A percentile compares a stretch with the other conserved stretches of the same genome.
Evolutionary conservation across 2,329 filamentous ascomycete genomes (phyloP).

Genomic region (Cladophialophora yegresii): DNA sequence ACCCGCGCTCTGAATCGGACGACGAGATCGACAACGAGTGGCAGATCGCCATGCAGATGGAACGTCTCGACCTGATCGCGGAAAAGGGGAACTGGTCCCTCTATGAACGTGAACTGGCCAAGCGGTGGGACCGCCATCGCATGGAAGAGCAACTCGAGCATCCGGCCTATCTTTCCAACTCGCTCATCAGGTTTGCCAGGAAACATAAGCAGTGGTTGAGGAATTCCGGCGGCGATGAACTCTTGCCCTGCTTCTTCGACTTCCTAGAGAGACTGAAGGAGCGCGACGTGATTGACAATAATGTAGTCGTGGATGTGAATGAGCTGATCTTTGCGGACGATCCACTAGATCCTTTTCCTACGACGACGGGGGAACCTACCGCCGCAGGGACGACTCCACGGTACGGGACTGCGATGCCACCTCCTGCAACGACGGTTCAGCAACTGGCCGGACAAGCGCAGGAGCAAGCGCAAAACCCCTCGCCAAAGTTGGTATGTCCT

Average conservation of each 20-base stretch:
- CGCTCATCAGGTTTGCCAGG: conserved; percentile 35
- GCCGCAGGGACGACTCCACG: conserved; percentile 8
- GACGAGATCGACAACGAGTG: conserved; percentile 36
- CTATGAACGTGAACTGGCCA: conserved; percentile 28
- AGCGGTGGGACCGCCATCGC: conserved; percentile 34
- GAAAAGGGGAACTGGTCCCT: conserved; percentile 27
- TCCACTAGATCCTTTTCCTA: not conserved
- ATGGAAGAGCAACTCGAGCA: conserved; percentile 35
- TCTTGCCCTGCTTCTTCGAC: conserved; percentile 24
- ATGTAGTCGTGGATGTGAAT: conserved; percentile 29
- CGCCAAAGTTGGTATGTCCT: not conserved
- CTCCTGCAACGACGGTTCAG: not conserved
- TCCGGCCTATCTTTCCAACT: conserved; percentile 34
- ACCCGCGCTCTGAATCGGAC: conserved; percentile 33
- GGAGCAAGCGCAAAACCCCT: not conserved
- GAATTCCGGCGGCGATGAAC: conserved; percentile 20
- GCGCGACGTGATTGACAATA: conserved; percentile 27
- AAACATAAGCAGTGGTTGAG: conserved; percentile 32
- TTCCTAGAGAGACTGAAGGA: conserved; percentile 29
- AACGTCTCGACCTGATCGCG: conserved; percentile 30
- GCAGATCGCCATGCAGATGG: conserved; percentile 33
- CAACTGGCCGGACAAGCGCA: not conserved
- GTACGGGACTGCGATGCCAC: not conserved
- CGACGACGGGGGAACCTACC: not conserved
- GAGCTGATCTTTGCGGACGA: conserved; percentile 22